These are phyloP conservation scores for Talaromyces marneffei DNA, from an alignment of 2,329 filamentous ascomycete species.

Conservation along the genomic window DNA sequence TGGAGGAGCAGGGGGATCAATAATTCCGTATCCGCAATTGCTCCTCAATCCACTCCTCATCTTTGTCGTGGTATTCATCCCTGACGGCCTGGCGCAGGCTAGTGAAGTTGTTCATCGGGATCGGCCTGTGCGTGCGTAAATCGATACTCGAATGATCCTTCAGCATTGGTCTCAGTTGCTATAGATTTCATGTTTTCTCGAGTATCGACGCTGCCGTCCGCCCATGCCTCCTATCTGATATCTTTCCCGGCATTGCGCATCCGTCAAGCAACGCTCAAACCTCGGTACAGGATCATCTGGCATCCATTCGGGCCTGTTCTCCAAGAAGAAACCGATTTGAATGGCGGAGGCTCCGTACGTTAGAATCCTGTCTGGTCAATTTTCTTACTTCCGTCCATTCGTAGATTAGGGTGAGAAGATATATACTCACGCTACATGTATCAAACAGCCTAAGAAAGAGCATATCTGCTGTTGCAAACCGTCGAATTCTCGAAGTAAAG, in stretches of 20 bases:
- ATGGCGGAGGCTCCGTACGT: slow-evolving; percentile 29
- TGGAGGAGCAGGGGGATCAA: background rate
- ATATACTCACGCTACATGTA: slow-evolving; percentile 27
- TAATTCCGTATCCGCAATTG: slow-evolving; percentile 26
- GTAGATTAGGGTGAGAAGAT: background rate
- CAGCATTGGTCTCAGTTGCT: slow-evolving; percentile 22
- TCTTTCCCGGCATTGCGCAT: slow-evolving; percentile 15
- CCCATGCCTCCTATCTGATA: background rate
- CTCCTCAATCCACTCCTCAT: slow-evolving; percentile 29
- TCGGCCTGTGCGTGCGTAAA: slow-evolving; percentile 33
- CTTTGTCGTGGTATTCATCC: slow-evolving; percentile 25
- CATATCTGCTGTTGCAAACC: slow-evolving; percentile 21
- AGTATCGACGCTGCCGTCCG: background rate
- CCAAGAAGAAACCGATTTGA: slow-evolving; percentile 36
- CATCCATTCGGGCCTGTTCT: slow-evolving; percentile 28
- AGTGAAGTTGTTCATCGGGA: slow-evolving; percentile 27
- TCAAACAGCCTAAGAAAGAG: slow-evolving; percentile 22
- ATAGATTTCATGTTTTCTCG: slow-evolving; percentile 16
- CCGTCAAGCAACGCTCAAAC: slow-evolving; percentile 28
- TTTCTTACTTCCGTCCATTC: background rate
- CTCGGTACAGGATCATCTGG: slow-evolving; percentile 24
- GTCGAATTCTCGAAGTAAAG: slow-evolving; percentile 25
- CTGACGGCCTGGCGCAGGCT: slow-evolving; percentile 23
- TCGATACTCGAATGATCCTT: slow-evolving; percentile 57
- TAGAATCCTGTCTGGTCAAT: slow-evolving; percentile 20